Conservation (phyloP, 208 protist species). For the Zelonia costaricensis region DNA sequence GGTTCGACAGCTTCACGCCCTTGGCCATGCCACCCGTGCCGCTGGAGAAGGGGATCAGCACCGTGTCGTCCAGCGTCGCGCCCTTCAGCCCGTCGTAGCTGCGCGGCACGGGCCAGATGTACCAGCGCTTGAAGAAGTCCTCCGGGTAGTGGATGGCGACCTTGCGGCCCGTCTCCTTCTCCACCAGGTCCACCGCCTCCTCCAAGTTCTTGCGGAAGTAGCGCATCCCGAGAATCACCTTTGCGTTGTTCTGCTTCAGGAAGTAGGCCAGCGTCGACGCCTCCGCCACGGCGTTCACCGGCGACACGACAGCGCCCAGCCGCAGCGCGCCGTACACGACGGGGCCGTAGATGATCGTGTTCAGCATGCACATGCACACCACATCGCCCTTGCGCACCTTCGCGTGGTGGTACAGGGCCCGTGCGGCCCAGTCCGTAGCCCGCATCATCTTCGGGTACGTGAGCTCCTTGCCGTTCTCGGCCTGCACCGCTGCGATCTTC, state of each 20-base stretch:
- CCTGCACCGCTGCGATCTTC: constrained; percentile 11
- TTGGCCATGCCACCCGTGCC: constrained; percentile 42
- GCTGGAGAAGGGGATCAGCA: constrained; percentile 15
- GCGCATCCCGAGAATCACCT: constrained; percentile 23
- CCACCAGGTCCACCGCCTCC: constrained; percentile 18
- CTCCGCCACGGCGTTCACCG: constrained; percentile 26
- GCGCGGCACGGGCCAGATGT: constrained; percentile 15
- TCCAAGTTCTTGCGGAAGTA: constrained; percentile 24
- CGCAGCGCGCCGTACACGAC: constrained; percentile 30
- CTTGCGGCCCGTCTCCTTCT: constrained; percentile 23
- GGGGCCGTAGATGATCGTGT: constrained; percentile 30
- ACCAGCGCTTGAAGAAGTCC: constrained; percentile 22
- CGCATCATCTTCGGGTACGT: neutral
- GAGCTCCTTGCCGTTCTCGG: constrained; percentile 9
- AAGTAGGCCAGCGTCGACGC: constrained; percentile 23
- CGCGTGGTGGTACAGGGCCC: constrained; percentile 32
- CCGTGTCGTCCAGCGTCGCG: constrained; percentile 17
- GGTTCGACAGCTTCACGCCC: constrained; percentile 47
- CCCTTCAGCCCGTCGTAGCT: constrained; percentile 14
- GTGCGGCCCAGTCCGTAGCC: constrained; percentile 21
- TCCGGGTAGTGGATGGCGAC: constrained; percentile 28
- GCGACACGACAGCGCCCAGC: constrained; percentile 35
- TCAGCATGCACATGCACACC: constrained; percentile 29
- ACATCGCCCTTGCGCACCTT: constrained; percentile 36
- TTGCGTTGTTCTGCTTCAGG: constrained; percentile 19